These are phyloP conservation scores for Aureobasidium sp. DNA, from an alignment of 2,329 filamentous ascomycete genomes.

Conservation along the genomic window DNA sequence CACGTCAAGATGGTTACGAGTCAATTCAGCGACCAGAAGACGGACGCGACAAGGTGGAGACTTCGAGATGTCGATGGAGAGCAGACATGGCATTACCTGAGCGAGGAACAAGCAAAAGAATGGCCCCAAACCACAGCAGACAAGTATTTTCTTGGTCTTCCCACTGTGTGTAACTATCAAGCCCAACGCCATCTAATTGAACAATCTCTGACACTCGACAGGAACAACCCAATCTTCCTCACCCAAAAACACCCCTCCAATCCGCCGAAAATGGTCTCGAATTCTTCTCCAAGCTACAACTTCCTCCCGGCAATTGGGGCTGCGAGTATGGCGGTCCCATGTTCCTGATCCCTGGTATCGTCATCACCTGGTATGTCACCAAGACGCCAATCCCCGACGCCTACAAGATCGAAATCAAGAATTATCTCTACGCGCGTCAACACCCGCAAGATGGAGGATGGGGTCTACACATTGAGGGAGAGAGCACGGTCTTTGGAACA, in stretches of 20 bases:
- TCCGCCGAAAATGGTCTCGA: slow-evolving; percentile 72
- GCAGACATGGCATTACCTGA: slow-evolving; percentile 91
- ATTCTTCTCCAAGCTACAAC: slow-evolving; percentile 85
- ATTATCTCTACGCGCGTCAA: slow-evolving; percentile 81
- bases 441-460: slow-evolving; percentile 76
- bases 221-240: slow-evolving; percentile 64
- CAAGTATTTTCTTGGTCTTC: slow-evolving; percentile 75
- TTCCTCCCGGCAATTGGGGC: slow-evolving; percentile 85
- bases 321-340: slow-evolving; percentile 97
- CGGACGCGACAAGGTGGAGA: slow-evolving; percentile 77
- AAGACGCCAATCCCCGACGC: slow-evolving; percentile 75
- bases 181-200: not conserved
- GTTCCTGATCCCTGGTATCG: slow-evolving; percentile 82
- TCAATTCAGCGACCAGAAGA: slow-evolving; percentile 30
- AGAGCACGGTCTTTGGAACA: slow-evolving; percentile 87
- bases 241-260: slow-evolving; percentile 63
- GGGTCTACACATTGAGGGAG: slow-evolving; percentile 91
- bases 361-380: slow-evolving; percentile 82
- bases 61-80: slow-evolving; percentile 72
- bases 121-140: slow-evolving; percentile 90
- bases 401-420: slow-evolving; percentile 79
- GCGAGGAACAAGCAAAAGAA: slow-evolving; percentile 57
- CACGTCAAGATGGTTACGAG: not conserved
- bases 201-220: slow-evolving; percentile 29
- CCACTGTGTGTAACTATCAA: slow-evolving; percentile 49